Evolutionary conservation across 2,329 filamentous ascomycete genomes (phyloP).

Genomic region (Corinectria fuckeliana): DNA sequence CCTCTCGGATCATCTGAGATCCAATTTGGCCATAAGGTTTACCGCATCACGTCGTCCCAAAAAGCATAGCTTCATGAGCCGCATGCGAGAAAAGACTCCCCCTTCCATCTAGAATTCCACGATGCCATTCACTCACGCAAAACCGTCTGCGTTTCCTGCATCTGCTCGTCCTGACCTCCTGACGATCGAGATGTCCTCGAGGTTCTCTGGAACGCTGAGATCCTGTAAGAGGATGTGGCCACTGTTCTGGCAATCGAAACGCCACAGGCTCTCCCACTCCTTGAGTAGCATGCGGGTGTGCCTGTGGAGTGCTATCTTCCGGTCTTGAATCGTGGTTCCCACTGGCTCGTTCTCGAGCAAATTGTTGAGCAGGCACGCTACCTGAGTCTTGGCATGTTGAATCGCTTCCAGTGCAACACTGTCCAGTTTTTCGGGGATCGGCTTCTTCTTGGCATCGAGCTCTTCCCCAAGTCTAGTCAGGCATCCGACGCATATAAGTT

Average conservation of each 20-base stretch:
- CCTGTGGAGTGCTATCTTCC: not conserved
- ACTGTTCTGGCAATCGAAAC: not conserved
- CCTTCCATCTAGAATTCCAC: not conserved
- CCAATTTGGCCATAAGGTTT: not conserved
- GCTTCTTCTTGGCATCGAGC: not conserved
- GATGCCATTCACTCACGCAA: not conserved
- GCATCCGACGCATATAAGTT: not conserved
- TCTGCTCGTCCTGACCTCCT: not conserved
- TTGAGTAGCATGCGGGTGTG: not conserved
- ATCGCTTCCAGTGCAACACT: not conserved
- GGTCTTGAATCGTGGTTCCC: not conserved
- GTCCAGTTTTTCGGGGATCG: not conserved
- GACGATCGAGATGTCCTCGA: not conserved
- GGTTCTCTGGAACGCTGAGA: not conserved
- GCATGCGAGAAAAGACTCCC: not conserved
- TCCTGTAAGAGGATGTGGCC: not conserved
- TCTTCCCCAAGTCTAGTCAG: not conserved
- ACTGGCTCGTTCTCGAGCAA: not conserved
- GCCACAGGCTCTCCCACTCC: conserved; percentile 4
- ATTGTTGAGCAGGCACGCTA: conserved; percentile 5
- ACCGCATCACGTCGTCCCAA: not conserved
- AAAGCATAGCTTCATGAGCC: not conserved
- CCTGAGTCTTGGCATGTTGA: not conserved
- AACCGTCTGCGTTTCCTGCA: not conserved
- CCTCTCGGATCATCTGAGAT: not conserved